Percentiles rank a stretch among this genome's conserved stretches.
phyloP scores from a whole-genome alignment of 768 basidiomycete species.

The Mycena rebaudengoi region DNA sequence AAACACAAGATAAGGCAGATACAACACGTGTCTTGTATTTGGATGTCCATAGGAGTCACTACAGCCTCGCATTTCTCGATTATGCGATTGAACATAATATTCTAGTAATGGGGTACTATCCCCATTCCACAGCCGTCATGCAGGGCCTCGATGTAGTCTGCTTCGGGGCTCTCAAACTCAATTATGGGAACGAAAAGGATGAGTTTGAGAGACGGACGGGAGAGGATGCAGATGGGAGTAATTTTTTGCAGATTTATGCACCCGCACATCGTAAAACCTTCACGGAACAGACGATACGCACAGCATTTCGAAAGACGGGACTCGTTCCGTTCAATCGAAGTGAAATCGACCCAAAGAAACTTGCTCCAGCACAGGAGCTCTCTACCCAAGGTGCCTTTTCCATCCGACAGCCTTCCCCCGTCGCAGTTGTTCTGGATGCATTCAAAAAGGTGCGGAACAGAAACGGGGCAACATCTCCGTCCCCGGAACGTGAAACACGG shows the following conservation, averaged over 20 bases:
- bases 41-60: background rate
- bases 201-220: background rate
- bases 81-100: background rate
- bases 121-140: background rate
- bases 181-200: constrained; percentile 1
- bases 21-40: background rate
- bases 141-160: background rate
- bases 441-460: background rate
- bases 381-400: background rate
- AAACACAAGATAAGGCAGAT: background rate
- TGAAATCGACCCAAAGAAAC: background rate
- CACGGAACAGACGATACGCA: background rate
- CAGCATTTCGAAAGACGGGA: background rate
- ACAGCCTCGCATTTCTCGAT: background rate
- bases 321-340: background rate
- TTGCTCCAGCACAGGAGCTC: background rate
- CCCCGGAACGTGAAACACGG: background rate
- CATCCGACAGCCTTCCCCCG: background rate
- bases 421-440: background rate
- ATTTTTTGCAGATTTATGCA: constrained; percentile 1
- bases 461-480: background rate
- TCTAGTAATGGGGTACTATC: background rate
- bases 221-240: background rate
- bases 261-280: background rate
- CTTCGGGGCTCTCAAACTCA: background rate